These are phyloP conservation scores for Lizonia empirigonia DNA, from an alignment of 2,329 filamentous ascomycete genomes.

Conservation along the genomic window DNA sequence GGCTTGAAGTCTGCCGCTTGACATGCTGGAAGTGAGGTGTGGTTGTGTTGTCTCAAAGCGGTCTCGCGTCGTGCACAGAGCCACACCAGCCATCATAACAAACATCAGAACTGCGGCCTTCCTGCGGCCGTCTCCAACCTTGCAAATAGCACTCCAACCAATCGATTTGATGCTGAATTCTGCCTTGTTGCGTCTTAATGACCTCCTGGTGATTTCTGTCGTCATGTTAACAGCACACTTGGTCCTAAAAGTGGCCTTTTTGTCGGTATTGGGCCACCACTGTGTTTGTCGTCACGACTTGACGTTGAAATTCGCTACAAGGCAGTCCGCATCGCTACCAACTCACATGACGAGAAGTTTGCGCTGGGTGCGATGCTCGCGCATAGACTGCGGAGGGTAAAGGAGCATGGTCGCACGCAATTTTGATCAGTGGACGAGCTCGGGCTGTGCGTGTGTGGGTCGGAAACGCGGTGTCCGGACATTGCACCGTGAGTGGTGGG, in stretches of 20 bases:
- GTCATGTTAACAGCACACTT: slow-evolving; percentile 25
- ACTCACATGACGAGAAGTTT: slow-evolving; percentile 49
- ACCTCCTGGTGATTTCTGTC: slow-evolving; percentile 24
- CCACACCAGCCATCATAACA: slow-evolving; percentile 42
- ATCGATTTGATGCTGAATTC: slow-evolving; percentile 34
- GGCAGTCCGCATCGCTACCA: slow-evolving; percentile 42
- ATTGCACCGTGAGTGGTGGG: slow-evolving; percentile 27
- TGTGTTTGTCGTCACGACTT: slow-evolving; percentile 23
- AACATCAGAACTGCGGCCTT: slow-evolving; percentile 41
- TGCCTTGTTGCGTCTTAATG: slow-evolving; percentile 25
- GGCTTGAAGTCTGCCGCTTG: slow-evolving; percentile 3
- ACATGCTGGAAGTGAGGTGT: slow-evolving; percentile 29
- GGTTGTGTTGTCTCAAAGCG: slow-evolving; percentile 35
- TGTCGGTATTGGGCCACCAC: slow-evolving; percentile 13
- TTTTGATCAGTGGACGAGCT: slow-evolving; percentile 48
- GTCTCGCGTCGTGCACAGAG: slow-evolving; percentile 39
- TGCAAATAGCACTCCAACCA: slow-evolving; percentile 40
- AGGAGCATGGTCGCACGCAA: slow-evolving; percentile 44
- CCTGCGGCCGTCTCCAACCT: slow-evolving; percentile 38
- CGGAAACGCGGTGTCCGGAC: slow-evolving; percentile 39
- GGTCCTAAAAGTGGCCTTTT: slow-evolving; percentile 25
- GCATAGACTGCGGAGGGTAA: slow-evolving; percentile 41
- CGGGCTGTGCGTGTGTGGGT: slow-evolving; percentile 46
- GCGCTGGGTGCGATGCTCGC: slow-evolving; percentile 48
- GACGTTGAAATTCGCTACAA: slow-evolving; percentile 51